Evolutionary conservation across 1,139 yeast genomes (phyloP), one percentile per base, ranked within the genome.

Genomic region (Magnusiomyces paraingens): DNA sequence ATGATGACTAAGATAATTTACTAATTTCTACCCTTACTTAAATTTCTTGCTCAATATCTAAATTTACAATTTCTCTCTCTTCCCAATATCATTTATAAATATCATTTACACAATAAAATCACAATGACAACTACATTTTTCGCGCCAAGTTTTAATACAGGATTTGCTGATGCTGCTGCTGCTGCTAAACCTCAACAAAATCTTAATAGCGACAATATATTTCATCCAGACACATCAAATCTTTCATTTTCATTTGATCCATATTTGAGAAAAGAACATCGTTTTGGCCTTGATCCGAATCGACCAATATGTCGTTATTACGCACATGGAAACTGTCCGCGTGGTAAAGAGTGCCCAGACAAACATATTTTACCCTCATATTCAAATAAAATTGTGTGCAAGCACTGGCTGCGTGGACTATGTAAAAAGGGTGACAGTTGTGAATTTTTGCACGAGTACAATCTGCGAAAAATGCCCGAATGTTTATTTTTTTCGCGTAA

Each of bases 401-500:
- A 94, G 76, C 98, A 93, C 74, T 93, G 99, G 99, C 80, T 94
- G 50, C 80, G 98, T 62, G 99, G 99, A 0, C 78, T 94, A 41
- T 94, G 99, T 71, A 94, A 94, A 72, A 93, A 91, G 73, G 95
- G 95, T 53, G 96, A 91, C 63, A 91, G 87, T 59, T 94, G 99
- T 71, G 99, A 94, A 72, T 94, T 89, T 65, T 72, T 94, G 51
- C 99, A 94, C 70, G 99, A 94, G 66, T 93, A 91, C 67, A 93
- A 93, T 66, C 73, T 93, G 62, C 79, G 96, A 58, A 90, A 88
- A 69, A 91, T 94, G 96, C 99, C 99, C 1, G 99, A 94, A 69
- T 94, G 99, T 70, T 79, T 90, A 41, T 88, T 88, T 68, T 91
- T 80, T 69, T 79, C 89, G 14, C 55, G 59, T 50, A 90, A 89